Evolutionary conservation across 495 filamentous ascomycete genomes (phyloP).

Genomic region (Mycothermus thermophilus): DNA sequence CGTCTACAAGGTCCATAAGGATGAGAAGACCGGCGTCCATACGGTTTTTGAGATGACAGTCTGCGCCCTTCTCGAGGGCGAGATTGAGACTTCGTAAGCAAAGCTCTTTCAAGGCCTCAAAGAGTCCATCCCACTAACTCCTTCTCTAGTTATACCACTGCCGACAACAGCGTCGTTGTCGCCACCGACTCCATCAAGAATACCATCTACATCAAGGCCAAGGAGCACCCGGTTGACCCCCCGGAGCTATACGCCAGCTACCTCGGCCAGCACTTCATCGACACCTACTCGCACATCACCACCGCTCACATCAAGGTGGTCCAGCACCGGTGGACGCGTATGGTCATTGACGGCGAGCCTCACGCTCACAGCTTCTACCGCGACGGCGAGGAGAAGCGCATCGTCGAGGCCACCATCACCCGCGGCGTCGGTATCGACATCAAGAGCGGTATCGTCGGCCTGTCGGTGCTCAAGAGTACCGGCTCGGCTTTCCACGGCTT

Average conservation of each 20-base stretch:
- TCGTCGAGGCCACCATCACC: conserved; percentile 47
- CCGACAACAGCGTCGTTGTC: conserved; percentile 90
- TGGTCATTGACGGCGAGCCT: conserved; percentile 72
- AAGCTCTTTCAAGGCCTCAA: too few species aligned
- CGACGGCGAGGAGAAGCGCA: conserved; percentile 77
- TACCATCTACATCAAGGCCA: conserved; percentile 86
- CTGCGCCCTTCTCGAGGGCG: conserved; percentile 75
- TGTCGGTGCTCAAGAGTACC: conserved; percentile 93
- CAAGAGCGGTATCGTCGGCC: conserved; percentile 53
- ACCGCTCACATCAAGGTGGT: conserved; percentile 64
- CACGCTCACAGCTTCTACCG: conserved; percentile 96
- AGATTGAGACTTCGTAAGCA: conserved; percentile 73
- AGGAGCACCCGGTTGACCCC: conserved; percentile 82
- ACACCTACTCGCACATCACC: conserved; percentile 77
- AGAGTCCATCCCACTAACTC: too few species aligned
- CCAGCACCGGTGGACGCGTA: conserved; percentile 85
- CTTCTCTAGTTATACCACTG: conserved; percentile 65
- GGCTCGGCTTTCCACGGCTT: conserved; percentile 93
- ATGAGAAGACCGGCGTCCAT: conserved; percentile 61
- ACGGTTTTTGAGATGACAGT: conserved; percentile 92
- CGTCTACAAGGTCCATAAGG: conserved; percentile 79
- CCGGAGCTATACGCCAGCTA: conserved; percentile 85
- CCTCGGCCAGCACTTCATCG: conserved; percentile 74
- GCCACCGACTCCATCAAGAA: conserved; percentile 98
- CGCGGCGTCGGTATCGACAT: conserved; percentile 50